Conservation (phyloP, 2,329 filamentous ascomycete species). For the Herpotrichia juniperi region DNA sequence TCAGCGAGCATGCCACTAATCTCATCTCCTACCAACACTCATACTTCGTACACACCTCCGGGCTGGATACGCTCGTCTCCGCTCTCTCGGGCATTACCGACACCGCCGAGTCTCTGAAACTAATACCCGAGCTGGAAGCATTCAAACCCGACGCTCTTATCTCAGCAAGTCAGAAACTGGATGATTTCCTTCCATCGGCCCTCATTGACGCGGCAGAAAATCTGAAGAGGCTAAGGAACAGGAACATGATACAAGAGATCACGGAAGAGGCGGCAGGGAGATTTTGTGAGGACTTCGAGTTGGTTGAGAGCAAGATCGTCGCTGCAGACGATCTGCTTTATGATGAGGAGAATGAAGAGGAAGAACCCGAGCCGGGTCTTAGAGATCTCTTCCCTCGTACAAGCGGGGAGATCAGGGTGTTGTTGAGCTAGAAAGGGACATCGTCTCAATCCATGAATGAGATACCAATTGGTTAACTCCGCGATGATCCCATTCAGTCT, state of each 20-base stretch:
- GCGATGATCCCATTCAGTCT: too few species aligned
- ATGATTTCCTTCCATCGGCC: constrained; percentile 90
- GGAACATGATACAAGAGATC: constrained; percentile 72
- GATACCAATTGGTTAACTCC: not conserved
- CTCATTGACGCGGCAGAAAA: constrained; percentile 90
- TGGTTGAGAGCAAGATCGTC: constrained; percentile 66
- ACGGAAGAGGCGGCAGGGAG: constrained; percentile 81
- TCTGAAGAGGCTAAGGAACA: constrained; percentile 74
- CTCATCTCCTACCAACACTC: constrained; percentile 72
- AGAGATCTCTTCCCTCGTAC: constrained; percentile 68
- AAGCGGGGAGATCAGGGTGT: constrained; percentile 66
- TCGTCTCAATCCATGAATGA: not conserved
- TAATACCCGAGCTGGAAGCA: constrained; percentile 59
- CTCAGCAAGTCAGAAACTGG: constrained; percentile 74
- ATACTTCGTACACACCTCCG: constrained; percentile 78
- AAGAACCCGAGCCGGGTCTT: constrained; percentile 48
- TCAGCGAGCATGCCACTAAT: constrained; percentile 61
- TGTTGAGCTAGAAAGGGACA: constrained; percentile 58
- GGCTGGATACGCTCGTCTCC: constrained; percentile 68
- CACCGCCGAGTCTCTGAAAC: constrained; percentile 58
- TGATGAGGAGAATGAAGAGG: constrained; percentile 44
- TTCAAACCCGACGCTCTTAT: constrained; percentile 68
- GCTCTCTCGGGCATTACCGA: constrained; percentile 57
- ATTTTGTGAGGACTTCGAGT: constrained; percentile 86
- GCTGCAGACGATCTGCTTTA: constrained; percentile 61